Percentiles rank a stretch among this genome's conserved stretches.
Evolutionary conservation across 2,329 filamentous ascomycete species (phyloP).

Genomic region (Acrodontium crateriforme): DNA sequence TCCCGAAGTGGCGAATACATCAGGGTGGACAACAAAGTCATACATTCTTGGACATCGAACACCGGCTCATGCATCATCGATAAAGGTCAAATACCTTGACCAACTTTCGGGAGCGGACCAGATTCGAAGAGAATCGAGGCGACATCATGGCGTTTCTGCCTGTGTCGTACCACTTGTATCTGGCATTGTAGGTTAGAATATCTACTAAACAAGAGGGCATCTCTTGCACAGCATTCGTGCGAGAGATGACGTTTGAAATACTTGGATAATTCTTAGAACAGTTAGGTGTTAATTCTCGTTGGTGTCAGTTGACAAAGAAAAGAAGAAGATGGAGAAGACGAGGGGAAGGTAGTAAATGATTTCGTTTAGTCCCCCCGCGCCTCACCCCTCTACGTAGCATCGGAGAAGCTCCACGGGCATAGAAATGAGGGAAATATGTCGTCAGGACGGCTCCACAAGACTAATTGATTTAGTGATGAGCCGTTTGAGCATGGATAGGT

Average conservation of each 20-base stretch:
- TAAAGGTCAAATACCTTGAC: constrained; percentile 14
- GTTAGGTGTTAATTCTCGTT: neutral
- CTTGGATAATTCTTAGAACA: neutral
- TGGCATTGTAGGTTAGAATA: constrained; percentile 3
- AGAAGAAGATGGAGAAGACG: too few species aligned
- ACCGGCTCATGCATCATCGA: constrained; percentile 17
- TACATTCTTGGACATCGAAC: constrained; percentile 6
- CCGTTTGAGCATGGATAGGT: too few species aligned
- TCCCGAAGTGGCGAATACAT: constrained; percentile 6
- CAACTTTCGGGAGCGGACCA: constrained; percentile 7
- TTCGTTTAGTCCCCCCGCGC: too few species aligned
- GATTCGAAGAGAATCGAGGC: constrained; percentile 6
- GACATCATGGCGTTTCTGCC: constrained; percentile 7
- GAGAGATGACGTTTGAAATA: neutral
- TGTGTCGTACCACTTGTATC: constrained; percentile 2
- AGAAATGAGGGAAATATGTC: too few species aligned
- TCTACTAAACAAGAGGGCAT: constrained; percentile 1
- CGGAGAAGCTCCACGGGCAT: too few species aligned
- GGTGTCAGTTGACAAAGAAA: too few species aligned
- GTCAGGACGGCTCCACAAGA: too few species aligned
- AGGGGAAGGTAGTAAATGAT: too few species aligned
- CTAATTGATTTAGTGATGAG: too few species aligned
- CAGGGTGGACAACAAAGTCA: constrained; percentile 5
- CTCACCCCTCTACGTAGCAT: too few species aligned
- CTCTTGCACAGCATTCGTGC: neutral